Evolutionary conservation across 331 rosid genomes (phyloP), one percentile per base, ranked within the genome.

Genomic region (Acacia pycnantha): DNA sequence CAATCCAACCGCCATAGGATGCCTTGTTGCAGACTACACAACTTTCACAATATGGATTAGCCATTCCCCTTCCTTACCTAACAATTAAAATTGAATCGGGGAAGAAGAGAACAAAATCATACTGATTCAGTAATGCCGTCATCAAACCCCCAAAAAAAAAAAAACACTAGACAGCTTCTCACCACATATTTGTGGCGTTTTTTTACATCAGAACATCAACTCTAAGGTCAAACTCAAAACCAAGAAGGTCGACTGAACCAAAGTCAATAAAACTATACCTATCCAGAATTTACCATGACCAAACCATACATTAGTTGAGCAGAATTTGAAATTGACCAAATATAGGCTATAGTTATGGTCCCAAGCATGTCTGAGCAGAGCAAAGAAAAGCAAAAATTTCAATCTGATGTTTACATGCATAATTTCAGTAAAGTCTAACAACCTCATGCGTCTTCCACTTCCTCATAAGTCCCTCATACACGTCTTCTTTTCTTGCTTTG

Each of bases 391-490:
- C 41, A 37, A 37, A 37, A 37, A 37, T 37, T 37, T 37, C 41
- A 37, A 37, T 37, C 53, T 41, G 69, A 43, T 1, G 51, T 24
- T 31, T 70, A 80, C 35, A 48, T 16, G 53, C 19, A 21, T 46
- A 58, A 10, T 13, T 83, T 77, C 48, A 64, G 75, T 48, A 66
- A 65, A 84, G 5, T 59, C 72, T 50, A 64, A 70, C 80, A 37
- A 76, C 79, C 81, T 82, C 74, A 14, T 11, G 70, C 50, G 83
- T 74, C 76, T 84, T 90, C 85, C 88, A 84, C 92, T 90, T 92
- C 40, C 78, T 87, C 85, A 86, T 27, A 68, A 92, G 90, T 21
- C 87, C 90, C 4, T 88, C 84, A 46, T 88, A 92, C 71, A 82
- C 53, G 62, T 71, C 79, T 51, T 86, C 85, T 84, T 87, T 92